Evolutionary conservation across 129 eudicot genomes (phyloP), one percentile per base, ranked within the genome.

Genomic region (Artemisia tridentata): DNA sequence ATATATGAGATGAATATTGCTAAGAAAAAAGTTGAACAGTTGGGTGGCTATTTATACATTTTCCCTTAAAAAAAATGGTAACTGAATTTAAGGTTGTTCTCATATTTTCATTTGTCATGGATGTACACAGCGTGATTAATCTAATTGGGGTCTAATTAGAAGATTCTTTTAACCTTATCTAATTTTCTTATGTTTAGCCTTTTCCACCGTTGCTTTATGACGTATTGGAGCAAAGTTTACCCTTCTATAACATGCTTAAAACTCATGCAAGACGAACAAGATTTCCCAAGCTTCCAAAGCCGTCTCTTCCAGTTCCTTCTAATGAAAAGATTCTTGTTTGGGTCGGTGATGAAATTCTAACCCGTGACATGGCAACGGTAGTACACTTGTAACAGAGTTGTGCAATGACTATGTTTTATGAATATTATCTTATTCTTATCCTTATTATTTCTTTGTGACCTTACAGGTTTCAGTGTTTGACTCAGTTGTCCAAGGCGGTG

Each of bases 401-500:
- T 47, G 15, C 17, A 56, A 49, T 11, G 18, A 73, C 69, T 43
- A 47, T 25, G 18, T 4, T 63, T 67, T 31, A 19, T 61, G 38
- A 68, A 62, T 2, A n/a, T n/a, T 50, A 68, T 43, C 23, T 23
- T 2, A 52, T 54, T 12, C 13, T 72, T 38, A 63, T 50, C 61
- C 58, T 67, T 68, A 47, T 49, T 70, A 61, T 69, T 76, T 29
- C 47, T 48, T 34, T 65, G 43, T 53, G 63, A 48, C 14, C 45
- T 79, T 78, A 67, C 67, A 93, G 99, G 98, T 93, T 75, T 93
- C 98, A 72, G 96, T 93, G 19, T 82, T 93, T 80, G 98, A 93
- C 84, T 89, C 98, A 8, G 84, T 89, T 74, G 98, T 93, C 62
- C 98, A 93, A 93, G 98, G 98, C 61, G 98, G 98, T 70, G 99